These are phyloP conservation scores for Cytospora chrysosperma DNA, from an alignment of 2,329 filamentous ascomycete genomes.

Conservation along the genomic window DNA sequence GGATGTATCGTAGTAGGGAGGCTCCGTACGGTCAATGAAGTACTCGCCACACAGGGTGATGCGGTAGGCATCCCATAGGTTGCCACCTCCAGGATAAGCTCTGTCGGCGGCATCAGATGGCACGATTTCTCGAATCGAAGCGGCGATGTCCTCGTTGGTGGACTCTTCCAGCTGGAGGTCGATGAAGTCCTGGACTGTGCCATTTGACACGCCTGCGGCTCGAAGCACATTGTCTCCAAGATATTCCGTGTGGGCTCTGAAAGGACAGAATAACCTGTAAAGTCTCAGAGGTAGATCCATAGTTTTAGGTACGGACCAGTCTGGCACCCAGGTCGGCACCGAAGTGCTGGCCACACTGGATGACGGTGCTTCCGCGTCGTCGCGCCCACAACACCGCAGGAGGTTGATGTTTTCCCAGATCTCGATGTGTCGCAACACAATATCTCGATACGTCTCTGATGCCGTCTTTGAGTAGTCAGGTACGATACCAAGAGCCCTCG, in stretches of 20 bases:
- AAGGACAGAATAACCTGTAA: not conserved
- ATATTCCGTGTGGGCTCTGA: not conserved
- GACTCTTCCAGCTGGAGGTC: not conserved
- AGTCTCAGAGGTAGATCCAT: not conserved
- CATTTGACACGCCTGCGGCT: not conserved
- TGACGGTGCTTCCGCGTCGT: not conserved
- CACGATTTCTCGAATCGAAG: not conserved
- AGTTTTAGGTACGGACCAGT: not conserved
- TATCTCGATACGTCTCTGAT: not conserved
- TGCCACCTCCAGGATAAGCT: not conserved
- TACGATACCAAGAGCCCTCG: not conserved
- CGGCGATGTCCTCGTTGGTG: not conserved
- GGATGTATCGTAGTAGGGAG: not conserved
- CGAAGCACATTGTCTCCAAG: not conserved
- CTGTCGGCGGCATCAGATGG: not conserved
- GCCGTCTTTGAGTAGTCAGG: not conserved
- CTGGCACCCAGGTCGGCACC: not conserved
- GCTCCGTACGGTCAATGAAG: not conserved
- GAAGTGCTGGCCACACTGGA: not conserved
- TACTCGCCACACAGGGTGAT: not conserved
- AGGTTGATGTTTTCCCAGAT: not conserved
- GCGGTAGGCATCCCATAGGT: not conserved
- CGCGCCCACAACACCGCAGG: not conserved
- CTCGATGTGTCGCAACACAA: not conserved
- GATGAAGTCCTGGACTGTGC: not conserved